Evolutionary conservation across 2,329 filamentous ascomycete genomes (phyloP).

Genomic region (Colletotrichum falcatum): DNA sequence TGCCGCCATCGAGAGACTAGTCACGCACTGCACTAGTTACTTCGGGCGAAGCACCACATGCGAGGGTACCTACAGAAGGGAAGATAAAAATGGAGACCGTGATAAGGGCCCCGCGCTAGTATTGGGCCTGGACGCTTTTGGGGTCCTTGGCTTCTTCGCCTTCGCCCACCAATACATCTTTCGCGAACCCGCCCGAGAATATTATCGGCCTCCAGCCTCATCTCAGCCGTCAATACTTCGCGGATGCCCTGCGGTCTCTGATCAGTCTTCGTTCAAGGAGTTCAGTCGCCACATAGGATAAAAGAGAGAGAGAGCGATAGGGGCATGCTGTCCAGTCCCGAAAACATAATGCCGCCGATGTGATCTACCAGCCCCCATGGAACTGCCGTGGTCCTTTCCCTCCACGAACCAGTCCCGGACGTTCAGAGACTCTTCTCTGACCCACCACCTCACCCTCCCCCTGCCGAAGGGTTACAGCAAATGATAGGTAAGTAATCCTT

Average conservation of each 20-base stretch:
- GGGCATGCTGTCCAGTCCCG: not conserved
- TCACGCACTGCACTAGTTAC: not conserved
- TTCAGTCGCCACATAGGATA: not conserved
- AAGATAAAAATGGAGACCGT: conserved; percentile 9
- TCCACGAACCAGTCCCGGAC: not conserved
- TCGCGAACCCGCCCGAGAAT: conserved; percentile 1
- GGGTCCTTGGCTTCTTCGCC: conserved; percentile 9
- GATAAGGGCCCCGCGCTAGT: conserved; percentile 15
- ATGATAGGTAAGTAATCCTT: conserved; percentile 40
- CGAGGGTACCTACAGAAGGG: no score
- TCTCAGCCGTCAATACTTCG: not conserved
- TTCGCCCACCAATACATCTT: conserved; percentile 2
- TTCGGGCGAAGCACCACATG: no score
- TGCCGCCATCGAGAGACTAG: no score
- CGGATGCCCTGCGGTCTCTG: not conserved
- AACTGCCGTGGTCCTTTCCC: not conserved
- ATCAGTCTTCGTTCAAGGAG: not conserved
- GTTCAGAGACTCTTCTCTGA: not conserved
- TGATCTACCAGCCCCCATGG: conserved; percentile 1
- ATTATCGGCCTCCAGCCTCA: not conserved
- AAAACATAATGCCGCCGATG: not conserved
- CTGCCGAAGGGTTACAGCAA: conserved; percentile 36
- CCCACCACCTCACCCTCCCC: conserved; percentile 25
- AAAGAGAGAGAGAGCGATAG: not conserved
- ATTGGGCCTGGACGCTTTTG: not conserved